Evolutionary conservation across 306 rosid genomes (phyloP).

Genomic region (Hippophae tibetana): DNA sequence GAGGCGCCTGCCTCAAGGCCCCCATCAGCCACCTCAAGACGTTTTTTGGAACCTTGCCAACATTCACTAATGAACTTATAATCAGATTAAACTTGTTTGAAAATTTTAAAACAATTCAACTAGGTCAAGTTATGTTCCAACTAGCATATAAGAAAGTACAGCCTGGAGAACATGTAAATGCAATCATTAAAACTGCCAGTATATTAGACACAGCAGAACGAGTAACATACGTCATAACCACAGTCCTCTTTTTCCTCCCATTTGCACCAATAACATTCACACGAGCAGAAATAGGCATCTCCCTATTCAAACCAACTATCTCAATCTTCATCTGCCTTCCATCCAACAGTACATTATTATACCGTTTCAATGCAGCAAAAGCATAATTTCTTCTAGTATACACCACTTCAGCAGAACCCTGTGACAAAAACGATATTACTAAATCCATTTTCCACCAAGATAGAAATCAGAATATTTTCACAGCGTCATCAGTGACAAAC

Average conservation of each 20-base stretch:
- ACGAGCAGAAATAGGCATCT: conserved; percentile 64
- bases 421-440: conserved; percentile 10
- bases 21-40: no score
- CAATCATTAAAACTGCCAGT: no score
- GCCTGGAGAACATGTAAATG: no score
- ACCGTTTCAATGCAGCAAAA: conserved; percentile 83
- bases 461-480: background rate
- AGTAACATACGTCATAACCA: conserved; percentile 62
- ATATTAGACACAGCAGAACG: no score
- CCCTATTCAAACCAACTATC: conserved; percentile 61
- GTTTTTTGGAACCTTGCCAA: no score
- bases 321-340: conserved; percentile 96
- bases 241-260: conserved; percentile 77
- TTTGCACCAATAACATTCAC: conserved; percentile 73
- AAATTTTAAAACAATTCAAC: no score
- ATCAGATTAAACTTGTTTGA: no score
- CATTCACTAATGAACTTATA: no score
- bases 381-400: conserved; percentile 90
- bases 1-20: no score
- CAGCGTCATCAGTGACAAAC: background rate
- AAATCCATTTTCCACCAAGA: background rate
- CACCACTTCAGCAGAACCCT: conserved; percentile 98
- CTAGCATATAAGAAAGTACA: no score
- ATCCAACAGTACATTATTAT: conserved; percentile 79
- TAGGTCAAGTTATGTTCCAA: no score